These are phyloP conservation scores for Davidsoniella virescens DNA, from an alignment of 2,329 filamentous ascomycete genomes.

Conservation along the genomic window DNA sequence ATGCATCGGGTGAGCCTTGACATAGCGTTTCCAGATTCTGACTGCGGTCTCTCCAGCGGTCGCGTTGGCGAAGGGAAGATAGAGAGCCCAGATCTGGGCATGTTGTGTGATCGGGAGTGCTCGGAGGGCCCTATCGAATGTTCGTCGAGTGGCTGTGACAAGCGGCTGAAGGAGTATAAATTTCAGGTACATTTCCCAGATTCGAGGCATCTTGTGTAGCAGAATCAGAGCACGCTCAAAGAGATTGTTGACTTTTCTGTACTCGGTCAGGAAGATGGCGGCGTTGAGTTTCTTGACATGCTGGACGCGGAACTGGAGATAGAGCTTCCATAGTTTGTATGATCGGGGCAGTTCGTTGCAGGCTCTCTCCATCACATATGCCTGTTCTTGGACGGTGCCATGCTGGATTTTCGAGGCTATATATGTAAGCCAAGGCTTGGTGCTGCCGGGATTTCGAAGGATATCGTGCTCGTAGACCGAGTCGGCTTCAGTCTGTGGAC, in stretches of 20 bases:
- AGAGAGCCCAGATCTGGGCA: constrained; percentile 85
- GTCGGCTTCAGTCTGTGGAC: constrained; percentile 65
- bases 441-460: constrained; percentile 64
- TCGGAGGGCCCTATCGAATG: constrained; percentile 82
- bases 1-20: constrained; percentile 93
- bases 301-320: constrained; percentile 68
- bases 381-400: constrained; percentile 72
- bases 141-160: constrained; percentile 68
- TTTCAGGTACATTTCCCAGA: constrained; percentile 94
- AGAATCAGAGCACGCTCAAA: constrained; percentile 87
- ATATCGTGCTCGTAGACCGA: constrained; percentile 94
- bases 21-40: constrained; percentile 87
- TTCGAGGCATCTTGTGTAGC: constrained; percentile 94
- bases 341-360: constrained; percentile 80
- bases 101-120: constrained; percentile 90
- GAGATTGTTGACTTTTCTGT: constrained; percentile 81
- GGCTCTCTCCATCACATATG: constrained; percentile 74
- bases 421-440: constrained; percentile 92
- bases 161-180: constrained; percentile 87
- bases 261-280: constrained; percentile 62
- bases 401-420: constrained; percentile 80
- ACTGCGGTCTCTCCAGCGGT: constrained; percentile 81
- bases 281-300: constrained; percentile 74
- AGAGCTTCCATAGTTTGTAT: constrained; percentile 98
- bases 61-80: constrained; percentile 79